These are phyloP conservation scores for Clitopilus passeckerianus DNA, from an alignment of 768 basidiomycete genomes.

Conservation along the genomic window DNA sequence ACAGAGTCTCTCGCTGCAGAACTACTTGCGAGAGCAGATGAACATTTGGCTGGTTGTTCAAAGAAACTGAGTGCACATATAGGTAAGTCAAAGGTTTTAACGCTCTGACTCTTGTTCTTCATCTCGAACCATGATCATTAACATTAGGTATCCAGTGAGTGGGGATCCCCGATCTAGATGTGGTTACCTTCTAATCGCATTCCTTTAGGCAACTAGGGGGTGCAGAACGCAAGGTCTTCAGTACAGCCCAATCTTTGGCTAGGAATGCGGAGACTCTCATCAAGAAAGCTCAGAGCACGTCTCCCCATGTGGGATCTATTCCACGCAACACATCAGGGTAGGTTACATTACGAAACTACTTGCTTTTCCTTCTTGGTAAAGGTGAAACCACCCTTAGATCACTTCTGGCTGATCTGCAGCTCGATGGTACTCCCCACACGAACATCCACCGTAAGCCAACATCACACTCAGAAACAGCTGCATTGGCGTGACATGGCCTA, in stretches of 20 bases:
- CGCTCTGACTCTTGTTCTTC: no score
- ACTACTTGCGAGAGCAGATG: conserved; percentile 30
- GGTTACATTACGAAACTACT: conserved; percentile 27
- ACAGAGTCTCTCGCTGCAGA: conserved; percentile 33
- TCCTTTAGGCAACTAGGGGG: conserved; percentile 31
- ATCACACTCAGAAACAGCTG: no score
- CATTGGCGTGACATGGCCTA: no score
- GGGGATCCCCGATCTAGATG: no score
- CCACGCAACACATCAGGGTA: conserved; percentile 19
- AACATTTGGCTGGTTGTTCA: conserved; percentile 24
- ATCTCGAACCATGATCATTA: no score
- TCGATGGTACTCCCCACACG: no score
- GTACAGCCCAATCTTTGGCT: conserved; percentile 28
- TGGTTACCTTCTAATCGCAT: no score
- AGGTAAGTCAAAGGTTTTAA: conserved; percentile 6
- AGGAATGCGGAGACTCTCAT: conserved; percentile 27
- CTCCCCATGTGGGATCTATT: conserved; percentile 31
- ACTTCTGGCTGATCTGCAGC: no score
- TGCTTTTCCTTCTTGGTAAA: no score
- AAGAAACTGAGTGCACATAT: conserved; percentile 31
- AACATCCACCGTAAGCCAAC: no score
- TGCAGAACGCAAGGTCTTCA: conserved; percentile 36
- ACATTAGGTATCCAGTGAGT: no score
- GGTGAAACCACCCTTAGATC: no score
- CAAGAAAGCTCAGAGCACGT: conserved; percentile 31